phyloP scores from a whole-genome alignment of 257 asterid species.

The Salvia miltiorrhiza region DNA sequence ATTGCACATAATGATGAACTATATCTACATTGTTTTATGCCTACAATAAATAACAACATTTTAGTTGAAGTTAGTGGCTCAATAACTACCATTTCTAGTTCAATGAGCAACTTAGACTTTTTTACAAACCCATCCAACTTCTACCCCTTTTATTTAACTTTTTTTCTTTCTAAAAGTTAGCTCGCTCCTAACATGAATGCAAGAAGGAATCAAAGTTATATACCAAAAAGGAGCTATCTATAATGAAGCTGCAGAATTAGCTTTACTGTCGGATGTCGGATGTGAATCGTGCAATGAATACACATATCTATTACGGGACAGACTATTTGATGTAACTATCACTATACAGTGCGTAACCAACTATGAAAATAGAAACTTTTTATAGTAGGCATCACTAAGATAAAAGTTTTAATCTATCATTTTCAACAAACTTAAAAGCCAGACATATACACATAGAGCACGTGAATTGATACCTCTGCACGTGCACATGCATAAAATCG shows the following conservation, averaged over 20 bases:
- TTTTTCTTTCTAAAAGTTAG: background rate
- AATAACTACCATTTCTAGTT: background rate
- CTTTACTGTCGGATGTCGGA: background rate
- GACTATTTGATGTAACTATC: background rate
- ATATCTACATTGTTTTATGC: background rate
- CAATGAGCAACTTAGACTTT: background rate
- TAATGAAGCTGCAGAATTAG: background rate
- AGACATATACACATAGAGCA: slow-evolving; percentile 9
- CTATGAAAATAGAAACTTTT: background rate
- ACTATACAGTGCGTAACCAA: background rate
- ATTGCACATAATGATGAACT: background rate
- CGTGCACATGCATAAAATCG: slow-evolving; percentile 91
- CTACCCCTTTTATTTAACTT: background rate
- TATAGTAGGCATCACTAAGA: background rate
- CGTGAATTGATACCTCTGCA: slow-evolving; percentile 63
- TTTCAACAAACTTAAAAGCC: slow-evolving; percentile 11
- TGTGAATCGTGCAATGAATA: no score
- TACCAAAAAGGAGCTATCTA: background rate
- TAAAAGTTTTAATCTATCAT: background rate
- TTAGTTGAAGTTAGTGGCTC: background rate
- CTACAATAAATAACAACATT: background rate
- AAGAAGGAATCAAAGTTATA: background rate
- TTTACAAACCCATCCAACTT: background rate
- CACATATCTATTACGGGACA: background rate
- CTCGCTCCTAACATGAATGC: background rate